Evolutionary conservation across 345 rosid species (phyloP).

Genomic region (Reutealis trisperma): DNA sequence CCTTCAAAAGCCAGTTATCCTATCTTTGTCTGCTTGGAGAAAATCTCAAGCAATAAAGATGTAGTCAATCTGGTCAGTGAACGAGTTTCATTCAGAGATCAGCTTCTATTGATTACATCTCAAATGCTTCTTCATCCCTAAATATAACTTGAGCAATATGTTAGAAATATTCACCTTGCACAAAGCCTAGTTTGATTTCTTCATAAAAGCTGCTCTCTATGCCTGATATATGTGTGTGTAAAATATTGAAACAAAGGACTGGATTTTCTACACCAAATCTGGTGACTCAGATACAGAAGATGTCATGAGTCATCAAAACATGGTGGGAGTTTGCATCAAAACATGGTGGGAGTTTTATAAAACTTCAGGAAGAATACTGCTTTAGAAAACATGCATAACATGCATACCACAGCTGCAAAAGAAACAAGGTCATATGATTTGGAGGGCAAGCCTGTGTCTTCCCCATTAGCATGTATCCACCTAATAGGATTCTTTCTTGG

Average conservation of each 20-base stretch:
- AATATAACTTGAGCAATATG: background rate
- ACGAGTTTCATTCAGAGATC: too few species aligned
- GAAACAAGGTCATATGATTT: conserved; percentile 58
- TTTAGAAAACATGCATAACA: conserved; percentile 12
- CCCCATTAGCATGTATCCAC: conserved; percentile 68
- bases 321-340: too few species aligned
- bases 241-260: too few species aligned
- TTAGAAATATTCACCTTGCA: background rate
- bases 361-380: background rate
- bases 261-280: too few species aligned
- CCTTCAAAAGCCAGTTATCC: background rate
- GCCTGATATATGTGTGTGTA: too few species aligned
- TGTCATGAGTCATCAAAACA: too few species aligned
- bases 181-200: background rate
- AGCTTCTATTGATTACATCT: too few species aligned
- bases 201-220: background rate
- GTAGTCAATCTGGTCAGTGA: too few species aligned
- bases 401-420: conserved; percentile 48
- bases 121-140: background rate
- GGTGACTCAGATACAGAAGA: too few species aligned
- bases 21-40: background rate
- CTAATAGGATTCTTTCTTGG: conserved; percentile 40
- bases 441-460: conserved; percentile 59
- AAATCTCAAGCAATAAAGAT: background rate
- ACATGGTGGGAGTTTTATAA: background rate